Evolutionary conservation across 139 green algal species (phyloP), one percentile per base, ranked within the genome.

Genomic region (Ettlia oleoabundans): DNA sequence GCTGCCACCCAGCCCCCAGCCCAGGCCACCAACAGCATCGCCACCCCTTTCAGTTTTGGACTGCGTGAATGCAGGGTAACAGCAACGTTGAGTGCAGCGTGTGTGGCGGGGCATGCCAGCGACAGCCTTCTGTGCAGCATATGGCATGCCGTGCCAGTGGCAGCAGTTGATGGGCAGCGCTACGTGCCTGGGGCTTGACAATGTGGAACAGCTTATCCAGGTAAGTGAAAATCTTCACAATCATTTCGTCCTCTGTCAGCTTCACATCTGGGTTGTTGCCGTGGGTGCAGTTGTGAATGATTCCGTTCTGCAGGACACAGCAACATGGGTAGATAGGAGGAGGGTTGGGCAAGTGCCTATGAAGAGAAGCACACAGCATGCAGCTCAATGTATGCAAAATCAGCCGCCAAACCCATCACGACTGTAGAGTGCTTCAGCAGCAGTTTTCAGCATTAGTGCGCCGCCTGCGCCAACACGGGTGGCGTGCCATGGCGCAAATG

Each of bases 231-330:
- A 97, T 93, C 35, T 89, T 88, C 4, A 94, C n/a, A 22, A 98
- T 89, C 94, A 99, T 99, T 63, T 97, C 93, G 40, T 94, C 92
- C 86, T 98, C 95, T 2, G 89, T 97, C 33, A 96, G 78, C 61
- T 88, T 89, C 35, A 91, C 86, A 33, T 88, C 93, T 3, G 86
- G 86, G 42, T 95, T 90, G 63, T 98, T 97, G 30, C 92, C 95
- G 76, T 98, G 96, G 8, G 95, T 97, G 87, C 94, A 98, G 84
- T 98, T 98, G 85, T 99, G 96, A 47, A 99, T 96, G 85, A 99
- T 97, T 35, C 95, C 94, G 72, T 98, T 98, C 95, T 98, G 73
- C 2, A 43, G 64, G 9, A 15, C 8, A 40, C 8, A n/a, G 9
- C 9, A 24, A 26, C 10, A 5, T 35, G 53, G 42, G 41, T 28